Evolutionary conservation across 164 flowering plant genomes (phyloP).

Genomic region (Chloranthus sessilifolius): DNA sequence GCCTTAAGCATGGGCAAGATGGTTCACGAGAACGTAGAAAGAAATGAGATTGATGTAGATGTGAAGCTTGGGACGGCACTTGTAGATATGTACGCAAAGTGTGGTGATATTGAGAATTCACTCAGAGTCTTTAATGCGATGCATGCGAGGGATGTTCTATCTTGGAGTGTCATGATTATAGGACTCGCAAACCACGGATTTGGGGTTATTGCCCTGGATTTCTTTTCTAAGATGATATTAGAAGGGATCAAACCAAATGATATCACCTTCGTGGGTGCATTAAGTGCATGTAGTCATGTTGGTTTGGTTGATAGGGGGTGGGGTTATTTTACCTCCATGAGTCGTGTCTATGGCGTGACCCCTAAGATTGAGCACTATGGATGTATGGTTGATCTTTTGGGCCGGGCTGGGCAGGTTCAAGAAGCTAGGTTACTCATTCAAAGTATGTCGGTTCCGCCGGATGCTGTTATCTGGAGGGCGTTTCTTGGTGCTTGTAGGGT

Average conservation of each 20-base stretch:
- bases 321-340: slow-evolving; percentile 24
- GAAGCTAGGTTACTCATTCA: slow-evolving; percentile 28
- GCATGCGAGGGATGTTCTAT: slow-evolving; percentile 20
- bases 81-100: slow-evolving; percentile 38
- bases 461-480: slow-evolving; percentile 34
- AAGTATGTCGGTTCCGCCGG: slow-evolving; percentile 29
- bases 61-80: slow-evolving; percentile 34
- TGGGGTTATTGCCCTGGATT: slow-evolving; percentile 26
- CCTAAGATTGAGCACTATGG: slow-evolving; percentile 36
- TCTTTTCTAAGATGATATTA: slow-evolving; percentile 25
- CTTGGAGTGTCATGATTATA: slow-evolving; percentile 31
- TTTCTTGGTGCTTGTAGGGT: slow-evolving; percentile 30
- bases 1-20: slow-evolving; percentile 28
- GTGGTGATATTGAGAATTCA: slow-evolving; percentile 30
- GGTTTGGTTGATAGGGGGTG: slow-evolving; percentile 26
- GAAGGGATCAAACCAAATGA: slow-evolving; percentile 27
- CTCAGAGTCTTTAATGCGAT: slow-evolving; percentile 21
- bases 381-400: slow-evolving; percentile 33
- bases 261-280: slow-evolving; percentile 24
- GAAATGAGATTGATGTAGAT: slow-evolving; percentile 23
- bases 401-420: slow-evolving; percentile 24
- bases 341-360: slow-evolving; percentile 15
- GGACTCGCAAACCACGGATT: slow-evolving; percentile 33
- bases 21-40: slow-evolving; percentile 26
- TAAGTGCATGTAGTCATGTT: slow-evolving; percentile 30